Base-by-base conservation (phyloP, 768 basidiomycete genomes). In the Leccinum subgranulosum region DNA sequence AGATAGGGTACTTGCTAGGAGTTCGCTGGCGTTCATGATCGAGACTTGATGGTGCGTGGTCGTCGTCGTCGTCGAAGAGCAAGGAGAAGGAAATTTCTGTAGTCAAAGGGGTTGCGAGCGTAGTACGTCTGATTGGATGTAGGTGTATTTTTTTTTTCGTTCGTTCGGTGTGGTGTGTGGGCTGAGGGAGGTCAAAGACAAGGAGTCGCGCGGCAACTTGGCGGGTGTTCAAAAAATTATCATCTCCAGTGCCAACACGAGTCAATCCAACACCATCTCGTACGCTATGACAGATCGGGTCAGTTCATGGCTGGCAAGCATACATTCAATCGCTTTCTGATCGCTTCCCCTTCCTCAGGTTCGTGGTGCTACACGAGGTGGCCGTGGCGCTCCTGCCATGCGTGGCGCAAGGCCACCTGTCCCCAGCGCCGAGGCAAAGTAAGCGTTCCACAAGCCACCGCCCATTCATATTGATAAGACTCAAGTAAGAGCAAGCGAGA, bases 1-100 rank as follows among this genome's bases (percentile, higher is more conserved):
- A 59, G 93, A 95, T 66, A 98, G 87, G 68, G 95, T 88, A 78
- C 96, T 94, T 64, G 89, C 85, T 69, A 98, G 86, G 59, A 98
- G 86, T 74, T 92, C 86, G 56, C 84, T 87, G 64, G 92, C 92
- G 80, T 92, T 92, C 93, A 96, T 95, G 69, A 76, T 82, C 73
- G 73, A 64, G 64, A 53, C 51, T 61, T 57, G 56, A 61, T 64
- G 50, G 59, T 25, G 34, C 55, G 68, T 63, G 15, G 33, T 12
- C 48, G 66, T 70, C 58, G 71, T 67, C 56, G 63, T 63, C 54
- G 65, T 63, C 56, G 63, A 39, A 39, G 36, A 51, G 57, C 17
- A 25, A 52, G 53, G 33, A 51, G 56, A 65, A 57, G 57, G 57
- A 63, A 57, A 47, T 29, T 53, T 59, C 43, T 49, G 57, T 43